Evolutionary conservation across 192 early-diverging fungal genomes (phyloP), one percentile per base, ranked within the genome.

Genomic region (Mortierella antarctica): DNA sequence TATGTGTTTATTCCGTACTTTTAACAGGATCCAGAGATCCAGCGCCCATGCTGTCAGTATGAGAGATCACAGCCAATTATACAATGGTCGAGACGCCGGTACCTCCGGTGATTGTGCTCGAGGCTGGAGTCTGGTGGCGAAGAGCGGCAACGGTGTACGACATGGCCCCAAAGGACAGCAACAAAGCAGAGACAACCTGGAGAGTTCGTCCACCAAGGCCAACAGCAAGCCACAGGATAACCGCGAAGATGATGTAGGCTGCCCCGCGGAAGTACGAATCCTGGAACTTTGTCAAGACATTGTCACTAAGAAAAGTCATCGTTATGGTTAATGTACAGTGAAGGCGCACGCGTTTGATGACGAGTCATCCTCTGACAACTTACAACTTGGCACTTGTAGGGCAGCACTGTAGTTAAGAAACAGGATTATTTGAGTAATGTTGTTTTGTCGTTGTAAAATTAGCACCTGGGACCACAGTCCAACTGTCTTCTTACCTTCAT

Each of bases 311-410:
- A 20, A 18, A 45, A 3, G 18, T n/a, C 10, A 45, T 15, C 42
- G 12, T 60, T n/a, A 60, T 60, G 12, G 12, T 42, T 60, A 14
- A 60, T 15, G 21, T 12, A 42, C 8, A 42, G 23, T n/a, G 41
- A 14, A 15, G 23, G 6, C 13, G 31, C 11, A 5, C 7, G 41
- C 57, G 11, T 44, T 59, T 39, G 13, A 59, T 12, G 12, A 15
- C 21, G 31, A 62, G 20, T 2, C 54, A 9, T 55, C 7, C n/a
- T 20, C 54, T n/a, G n/a, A 20, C 20, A 54, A 42, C 84, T 85
- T 85, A 88, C 87, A 88, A 86, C 56, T 76, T 83, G 23, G 63
- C 73, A 14, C 83, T 84, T 12, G 85, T 88, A 20, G 87, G 87
- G 72, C 87, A 88, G 53, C 83, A 70, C 85, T 86, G 78, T 49